Evolutionary conservation across 2,329 filamentous ascomycete genomes (phyloP).

Genomic region (Penicillium janthinellum): DNA sequence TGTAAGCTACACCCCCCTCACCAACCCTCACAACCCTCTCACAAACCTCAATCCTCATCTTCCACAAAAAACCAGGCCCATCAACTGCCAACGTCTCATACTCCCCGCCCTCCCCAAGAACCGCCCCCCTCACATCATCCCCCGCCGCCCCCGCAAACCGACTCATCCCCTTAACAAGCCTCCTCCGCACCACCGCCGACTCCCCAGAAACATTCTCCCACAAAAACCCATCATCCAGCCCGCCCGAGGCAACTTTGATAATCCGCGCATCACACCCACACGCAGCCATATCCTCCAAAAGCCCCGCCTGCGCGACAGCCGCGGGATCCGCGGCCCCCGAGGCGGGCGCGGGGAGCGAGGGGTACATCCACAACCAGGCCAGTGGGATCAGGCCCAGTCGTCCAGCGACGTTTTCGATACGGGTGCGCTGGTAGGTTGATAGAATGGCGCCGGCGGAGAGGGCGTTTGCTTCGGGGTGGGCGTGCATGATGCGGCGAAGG

Average conservation of each 20-base stretch:
- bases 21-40: conserved; percentile 61
- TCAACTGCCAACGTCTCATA: conserved; percentile 90
- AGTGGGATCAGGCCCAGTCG: conserved; percentile 80
- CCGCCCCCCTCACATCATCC: conserved; percentile 61
- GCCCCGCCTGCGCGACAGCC: conserved; percentile 37
- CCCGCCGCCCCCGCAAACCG: conserved; percentile 61
- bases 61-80: conserved; percentile 74
- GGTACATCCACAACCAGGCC: conserved; percentile 91
- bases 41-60: conserved; percentile 65
- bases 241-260: conserved; percentile 91
- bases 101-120: conserved; percentile 90
- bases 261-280: conserved; percentile 84
- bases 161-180: conserved; percentile 52
- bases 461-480: conserved; percentile 80
- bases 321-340: conserved; percentile 24
- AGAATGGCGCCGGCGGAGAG: conserved; percentile 89
- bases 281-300: conserved; percentile 79
- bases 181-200: conserved; percentile 45
- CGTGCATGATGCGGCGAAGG: conserved; percentile 64
- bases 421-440: conserved; percentile 91
- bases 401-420: conserved; percentile 89
- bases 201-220: conserved; percentile 72
- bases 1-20: conserved; percentile 76
- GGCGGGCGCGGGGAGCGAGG: conserved; percentile 61
- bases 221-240: conserved; percentile 76